phyloP scores from a whole-genome alignment of 768 basidiomycete species.

The Tricholoma terreum region DNA sequence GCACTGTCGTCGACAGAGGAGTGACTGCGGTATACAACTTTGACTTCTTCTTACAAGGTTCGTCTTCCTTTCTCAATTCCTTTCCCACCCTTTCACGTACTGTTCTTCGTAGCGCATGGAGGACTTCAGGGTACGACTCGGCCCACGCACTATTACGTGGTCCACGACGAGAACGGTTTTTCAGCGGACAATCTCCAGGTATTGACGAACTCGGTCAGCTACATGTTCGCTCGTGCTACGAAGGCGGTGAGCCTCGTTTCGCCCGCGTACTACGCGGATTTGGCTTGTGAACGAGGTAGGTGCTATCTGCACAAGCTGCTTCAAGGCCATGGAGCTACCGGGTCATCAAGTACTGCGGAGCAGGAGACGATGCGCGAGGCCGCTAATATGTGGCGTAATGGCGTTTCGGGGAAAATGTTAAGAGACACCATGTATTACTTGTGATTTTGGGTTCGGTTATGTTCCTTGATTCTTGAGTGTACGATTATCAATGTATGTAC shows the following conservation, averaged over 20 bases:
- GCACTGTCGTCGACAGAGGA: conserved; percentile 81
- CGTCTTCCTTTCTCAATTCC: background rate
- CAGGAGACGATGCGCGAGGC: conserved; percentile 57
- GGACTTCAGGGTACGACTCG: conserved; percentile 72
- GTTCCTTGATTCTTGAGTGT: background rate
- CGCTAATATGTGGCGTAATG: conserved; percentile 48
- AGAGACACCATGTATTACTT: conserved; percentile 79
- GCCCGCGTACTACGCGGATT: conserved; percentile 80
- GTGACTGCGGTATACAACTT: conserved; percentile 65
- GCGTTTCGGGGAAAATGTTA: conserved; percentile 45
- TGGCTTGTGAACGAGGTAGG: conserved; percentile 61
- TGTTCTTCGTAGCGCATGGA: conserved; percentile 50
- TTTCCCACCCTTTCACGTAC: background rate
- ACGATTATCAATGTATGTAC: no score
- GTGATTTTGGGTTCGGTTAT: conserved; percentile 23
- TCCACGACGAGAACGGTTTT: conserved; percentile 75
- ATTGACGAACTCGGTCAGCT: conserved; percentile 68
- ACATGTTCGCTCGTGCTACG: conserved; percentile 83
- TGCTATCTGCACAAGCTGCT: conserved; percentile 76
- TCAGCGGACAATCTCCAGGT: conserved; percentile 67
- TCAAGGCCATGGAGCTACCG: conserved; percentile 41
- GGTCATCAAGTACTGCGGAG: conserved; percentile 37
- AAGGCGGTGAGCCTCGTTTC: conserved; percentile 82
- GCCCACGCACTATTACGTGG: conserved; percentile 78
- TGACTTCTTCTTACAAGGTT: conserved; percentile 68